Base-by-base conservation (phyloP, 2,329 filamentous ascomycete species). In the Sporothrix phasma region DNA sequence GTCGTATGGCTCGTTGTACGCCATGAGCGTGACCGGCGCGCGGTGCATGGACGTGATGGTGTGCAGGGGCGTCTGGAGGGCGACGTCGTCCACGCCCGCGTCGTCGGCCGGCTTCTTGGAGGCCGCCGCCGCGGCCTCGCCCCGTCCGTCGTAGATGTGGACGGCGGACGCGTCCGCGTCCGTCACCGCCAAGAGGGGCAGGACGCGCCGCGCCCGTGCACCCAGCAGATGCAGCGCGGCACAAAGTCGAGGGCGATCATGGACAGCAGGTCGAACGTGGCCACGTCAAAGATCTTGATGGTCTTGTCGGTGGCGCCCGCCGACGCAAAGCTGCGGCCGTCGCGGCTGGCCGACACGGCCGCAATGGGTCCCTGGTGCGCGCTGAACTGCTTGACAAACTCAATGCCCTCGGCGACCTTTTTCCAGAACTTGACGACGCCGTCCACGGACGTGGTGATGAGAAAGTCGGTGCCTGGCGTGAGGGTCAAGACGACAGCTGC, bases 371-470 rank as follows among this genome's bases (percentile, higher is more conserved):
- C 90, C 64, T 84, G 81, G 76, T 99, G 95, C 7, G 94, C 92
- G 72, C 87, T 88, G 78, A 96, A 99, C 77, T 99, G 92, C 77
- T 99, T 99, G 62, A 97, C 93, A 72, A 99, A 99, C 77, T 99
- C 95, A 65, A 99, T 89, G 0, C 90, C 90, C 39, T 90, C 87
- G 1, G 85, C 87, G 68, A 89, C 84, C 78, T 99, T 99, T 79
- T 99, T 99, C 94, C 94, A 99, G 75, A 99, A 99, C 76, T 99
- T 99, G 70, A 97, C 93, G 0, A 93, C 88, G n/a, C 95, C 95
- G 73, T 99, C 94, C 49, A 90, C 78, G 0, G 94, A 97, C 66
- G 89, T 90, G 1, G 94, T 99, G 67, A 99, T 94, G 43, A 99
- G 80, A 73, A 99, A 99, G 70, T 97, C 94, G 66, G 93, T 97